These are phyloP conservation scores for Xylaria digitata DNA, from an alignment of 2,329 filamentous ascomycete genomes.

Conservation along the genomic window DNA sequence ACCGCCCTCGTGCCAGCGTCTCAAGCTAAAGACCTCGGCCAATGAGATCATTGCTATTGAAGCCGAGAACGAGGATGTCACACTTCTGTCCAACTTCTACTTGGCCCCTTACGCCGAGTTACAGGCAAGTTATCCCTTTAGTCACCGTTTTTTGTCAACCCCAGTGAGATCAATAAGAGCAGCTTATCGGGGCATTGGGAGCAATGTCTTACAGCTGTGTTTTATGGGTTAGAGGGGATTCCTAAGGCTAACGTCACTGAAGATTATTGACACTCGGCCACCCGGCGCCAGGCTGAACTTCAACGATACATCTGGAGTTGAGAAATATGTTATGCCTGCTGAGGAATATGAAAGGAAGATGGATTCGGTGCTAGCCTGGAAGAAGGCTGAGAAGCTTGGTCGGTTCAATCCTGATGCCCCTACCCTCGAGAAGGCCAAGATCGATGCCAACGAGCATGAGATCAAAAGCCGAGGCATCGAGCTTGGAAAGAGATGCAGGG, in stretches of 20 bases:
- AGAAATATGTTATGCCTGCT: slow-evolving; percentile 90
- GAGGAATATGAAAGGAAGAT: slow-evolving; percentile 86
- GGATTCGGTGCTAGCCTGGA: slow-evolving; percentile 94
- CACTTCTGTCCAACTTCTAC: slow-evolving; percentile 71
- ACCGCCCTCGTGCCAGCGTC: slow-evolving; percentile 80
- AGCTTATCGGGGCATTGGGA: slow-evolving; percentile 3
- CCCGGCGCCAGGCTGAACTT: slow-evolving; percentile 80
- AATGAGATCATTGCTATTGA: slow-evolving; percentile 73
- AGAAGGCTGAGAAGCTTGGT: slow-evolving; percentile 93
- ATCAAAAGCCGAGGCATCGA: slow-evolving; percentile 75
- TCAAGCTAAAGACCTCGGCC: slow-evolving; percentile 74
- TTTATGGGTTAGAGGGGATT: not conserved
- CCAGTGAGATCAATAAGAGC: not conserved
- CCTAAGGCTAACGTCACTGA: slow-evolving; percentile 43
- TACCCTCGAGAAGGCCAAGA: slow-evolving; percentile 76
- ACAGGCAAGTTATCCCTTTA: slow-evolving; percentile 69
- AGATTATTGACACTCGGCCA: slow-evolving; percentile 86
- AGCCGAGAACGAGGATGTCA: slow-evolving; percentile 77
- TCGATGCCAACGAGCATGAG: slow-evolving; percentile 75
- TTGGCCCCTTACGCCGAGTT: slow-evolving; percentile 82
- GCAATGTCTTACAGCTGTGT: slow-evolving; percentile 25
- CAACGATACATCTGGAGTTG: slow-evolving; percentile 81
- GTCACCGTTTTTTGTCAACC: not conserved
- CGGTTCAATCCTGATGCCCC: slow-evolving; percentile 91
- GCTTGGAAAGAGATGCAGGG: slow-evolving; percentile 71